phyloP scores from a whole-genome alignment of 2,329 filamentous ascomycete species.

The Colletotrichum sp. region DNA sequence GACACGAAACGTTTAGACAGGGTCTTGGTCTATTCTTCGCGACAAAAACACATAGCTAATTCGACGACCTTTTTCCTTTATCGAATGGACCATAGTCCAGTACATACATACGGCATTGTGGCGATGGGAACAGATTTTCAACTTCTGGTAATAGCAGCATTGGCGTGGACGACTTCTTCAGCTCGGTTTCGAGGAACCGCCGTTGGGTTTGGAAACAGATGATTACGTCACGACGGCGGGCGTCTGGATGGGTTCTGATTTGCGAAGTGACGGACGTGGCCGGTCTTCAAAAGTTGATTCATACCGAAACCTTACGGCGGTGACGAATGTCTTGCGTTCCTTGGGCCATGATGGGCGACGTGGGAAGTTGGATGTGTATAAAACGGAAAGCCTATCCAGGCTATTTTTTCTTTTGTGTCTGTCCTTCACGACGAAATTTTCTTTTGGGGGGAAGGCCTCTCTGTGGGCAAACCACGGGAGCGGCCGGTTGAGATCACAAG shows the following conservation, averaged over 20 bases:
- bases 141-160: constrained; percentile 25
- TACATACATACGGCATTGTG: constrained; percentile 22
- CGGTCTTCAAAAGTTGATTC: not conserved
- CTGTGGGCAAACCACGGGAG: not conserved
- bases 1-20: constrained; percentile 20
- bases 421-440: constrained; percentile 15
- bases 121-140: constrained; percentile 13
- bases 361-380: constrained; percentile 20
- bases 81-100: constrained; percentile 20
- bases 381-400: constrained; percentile 6
- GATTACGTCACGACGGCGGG: not conserved
- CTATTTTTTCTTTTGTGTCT: constrained; percentile 16
- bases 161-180: constrained; percentile 1
- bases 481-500: constrained; percentile 8
- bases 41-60: constrained; percentile 22
- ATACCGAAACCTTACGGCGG: not conserved
- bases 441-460: not conserved
- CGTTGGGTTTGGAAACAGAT: constrained; percentile 10
- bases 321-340: not conserved
- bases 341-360: constrained; percentile 1
- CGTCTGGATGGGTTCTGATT: not conserved
- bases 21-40: constrained; percentile 12
- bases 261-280: not conserved
- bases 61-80: constrained; percentile 22
- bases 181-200: not conserved